These are phyloP conservation scores for Phyllosticta citrichinensis DNA, from an alignment of 2,329 filamentous ascomycete genomes.

Conservation along the genomic window DNA sequence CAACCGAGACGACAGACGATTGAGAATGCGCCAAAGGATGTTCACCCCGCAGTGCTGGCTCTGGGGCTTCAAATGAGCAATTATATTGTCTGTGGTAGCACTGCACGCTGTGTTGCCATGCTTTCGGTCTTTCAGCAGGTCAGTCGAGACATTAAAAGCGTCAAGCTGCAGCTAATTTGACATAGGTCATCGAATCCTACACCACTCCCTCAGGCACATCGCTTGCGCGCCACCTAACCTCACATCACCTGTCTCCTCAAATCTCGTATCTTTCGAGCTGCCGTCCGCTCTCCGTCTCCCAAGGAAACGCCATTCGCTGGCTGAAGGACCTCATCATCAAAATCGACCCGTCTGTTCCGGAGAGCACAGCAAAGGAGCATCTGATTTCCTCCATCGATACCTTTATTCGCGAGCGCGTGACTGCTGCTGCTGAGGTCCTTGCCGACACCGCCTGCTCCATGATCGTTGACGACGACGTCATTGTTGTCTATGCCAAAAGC, in stretches of 20 bases:
- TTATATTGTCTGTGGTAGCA: conserved; percentile 83
- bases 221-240: conserved; percentile 81
- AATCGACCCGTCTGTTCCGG: conserved; percentile 75
- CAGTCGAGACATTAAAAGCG: conserved; percentile 16
- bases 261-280: conserved; percentile 92
- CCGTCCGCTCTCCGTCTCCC: conserved; percentile 89
- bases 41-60: conserved; percentile 76
- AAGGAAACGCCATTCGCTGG: conserved; percentile 94
- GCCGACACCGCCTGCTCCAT: conserved; percentile 63
- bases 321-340: conserved; percentile 88
- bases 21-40: conserved; percentile 54
- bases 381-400: conserved; percentile 74
- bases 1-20: conserved; percentile 58
- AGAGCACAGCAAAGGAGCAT: conserved; percentile 68
- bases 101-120: conserved; percentile 76
- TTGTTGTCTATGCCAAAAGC: conserved; percentile 80
- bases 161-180: neutral
- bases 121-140: conserved; percentile 83
- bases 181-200: conserved; percentile 82
- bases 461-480: conserved; percentile 68
- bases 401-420: conserved; percentile 85
- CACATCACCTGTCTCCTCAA: conserved; percentile 84
- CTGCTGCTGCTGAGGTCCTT: conserved; percentile 77
- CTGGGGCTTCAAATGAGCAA: conserved; percentile 84
- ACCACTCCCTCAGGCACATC: conserved; percentile 76